Percentiles rank a stretch among this genome's conserved stretches.
Conservation (phyloP, 495 filamentous ascomycete genomes). For the Hypoxylon trugodes region DNA sequence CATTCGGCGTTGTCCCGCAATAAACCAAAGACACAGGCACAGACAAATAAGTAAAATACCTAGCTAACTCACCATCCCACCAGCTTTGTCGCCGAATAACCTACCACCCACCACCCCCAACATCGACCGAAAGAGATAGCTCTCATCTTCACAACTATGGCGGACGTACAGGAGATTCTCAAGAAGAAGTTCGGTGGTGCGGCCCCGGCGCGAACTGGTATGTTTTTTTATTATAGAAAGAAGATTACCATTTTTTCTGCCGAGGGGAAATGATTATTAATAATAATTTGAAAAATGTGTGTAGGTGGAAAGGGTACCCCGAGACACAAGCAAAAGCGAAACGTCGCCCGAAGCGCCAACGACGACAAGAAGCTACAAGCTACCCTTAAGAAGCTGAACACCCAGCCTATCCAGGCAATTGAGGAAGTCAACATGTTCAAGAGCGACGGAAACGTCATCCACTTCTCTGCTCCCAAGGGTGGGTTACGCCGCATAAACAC, state of each 20-base stretch:
- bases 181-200: conserved; percentile 77
- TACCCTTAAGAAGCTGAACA: conserved; percentile 92
- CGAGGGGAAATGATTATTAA: conserved; percentile 23
- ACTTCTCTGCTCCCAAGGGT: conserved; percentile 98
- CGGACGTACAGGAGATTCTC: conserved; percentile 71
- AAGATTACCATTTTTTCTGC: background rate
- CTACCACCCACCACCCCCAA: conserved; percentile 5
- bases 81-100: conserved; percentile 9
- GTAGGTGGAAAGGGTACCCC: conserved; percentile 93
- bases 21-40: no score
- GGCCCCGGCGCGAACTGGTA: conserved; percentile 74
- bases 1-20: background rate
- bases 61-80: conserved; percentile 9
- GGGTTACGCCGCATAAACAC: conserved; percentile 43
- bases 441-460: conserved; percentile 98
- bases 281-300: conserved; percentile 5
- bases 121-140: conserved; percentile 8
- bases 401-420: conserved; percentile 96
- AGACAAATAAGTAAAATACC: background rate
- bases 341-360: conserved; percentile 84
- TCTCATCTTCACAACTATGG: conserved; percentile 62
- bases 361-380: conserved; percentile 99
- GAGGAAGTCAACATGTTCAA: conserved; percentile 99
- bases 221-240: conserved; percentile 49
- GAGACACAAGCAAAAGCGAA: conserved; percentile 97